Percentiles rank a stretch among this genome's conserved stretches.
phyloP scores from a whole-genome alignment of 164 flowering plant genomes.

The Dillenia suffruticosa region DNA sequence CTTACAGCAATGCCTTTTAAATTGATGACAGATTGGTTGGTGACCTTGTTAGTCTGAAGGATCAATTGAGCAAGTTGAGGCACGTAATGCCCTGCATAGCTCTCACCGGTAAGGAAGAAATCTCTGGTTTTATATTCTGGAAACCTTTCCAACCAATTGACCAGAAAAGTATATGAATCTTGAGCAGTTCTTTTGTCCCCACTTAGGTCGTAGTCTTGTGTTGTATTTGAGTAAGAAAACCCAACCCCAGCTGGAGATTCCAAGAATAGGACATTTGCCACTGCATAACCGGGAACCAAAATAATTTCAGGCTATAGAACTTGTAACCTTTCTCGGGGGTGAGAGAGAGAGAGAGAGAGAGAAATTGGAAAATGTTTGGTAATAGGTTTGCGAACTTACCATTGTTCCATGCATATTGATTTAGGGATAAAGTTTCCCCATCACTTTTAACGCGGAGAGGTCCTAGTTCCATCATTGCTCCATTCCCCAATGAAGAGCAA shows the following conservation, averaged over 20 bases:
- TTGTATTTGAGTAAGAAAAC: conserved; percentile 38
- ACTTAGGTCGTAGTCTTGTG: conserved; percentile 24
- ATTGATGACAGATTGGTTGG: conserved; percentile 24
- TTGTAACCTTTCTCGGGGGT: background rate
- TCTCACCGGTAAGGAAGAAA: conserved; percentile 45
- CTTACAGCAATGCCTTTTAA: conserved; percentile 33
- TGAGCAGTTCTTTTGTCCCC: conserved; percentile 37
- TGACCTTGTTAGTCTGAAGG: conserved; percentile 15
- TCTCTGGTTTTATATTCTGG: conserved; percentile 38
- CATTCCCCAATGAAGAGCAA: conserved; percentile 33
- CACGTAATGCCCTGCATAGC: conserved; percentile 44
- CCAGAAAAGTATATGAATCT: conserved; percentile 29
- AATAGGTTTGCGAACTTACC: conserved; percentile 5
- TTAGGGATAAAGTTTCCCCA: conserved; percentile 24
- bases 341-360: background rate
- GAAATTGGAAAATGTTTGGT: no score
- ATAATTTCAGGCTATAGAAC: no score
- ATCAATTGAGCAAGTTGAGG: conserved; percentile 41
- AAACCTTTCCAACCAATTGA: conserved; percentile 40
- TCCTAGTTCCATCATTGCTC: conserved; percentile 31
- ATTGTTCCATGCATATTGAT: conserved; percentile 27
- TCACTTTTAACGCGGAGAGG: conserved; percentile 34
- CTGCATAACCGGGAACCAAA: conserved; percentile 13
- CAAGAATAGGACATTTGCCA: conserved; percentile 35
- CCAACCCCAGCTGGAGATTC: conserved; percentile 48